phyloP scores from a whole-genome alignment of 257 asterid genomes.

The Rubia yunnanensis region DNA sequence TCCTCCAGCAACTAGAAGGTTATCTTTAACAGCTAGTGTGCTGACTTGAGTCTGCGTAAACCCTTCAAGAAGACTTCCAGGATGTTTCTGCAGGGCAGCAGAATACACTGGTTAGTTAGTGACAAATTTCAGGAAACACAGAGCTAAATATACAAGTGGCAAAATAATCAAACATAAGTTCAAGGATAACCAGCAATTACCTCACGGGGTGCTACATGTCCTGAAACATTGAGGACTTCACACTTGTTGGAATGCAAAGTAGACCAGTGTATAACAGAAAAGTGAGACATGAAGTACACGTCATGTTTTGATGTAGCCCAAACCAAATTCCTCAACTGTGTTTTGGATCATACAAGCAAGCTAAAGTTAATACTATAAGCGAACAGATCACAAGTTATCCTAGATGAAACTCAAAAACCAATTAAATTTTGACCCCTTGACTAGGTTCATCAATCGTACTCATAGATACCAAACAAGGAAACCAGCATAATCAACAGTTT shows the following conservation, averaged over 20 bases:
- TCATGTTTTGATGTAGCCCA: conserved; percentile 93
- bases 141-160: too few species aligned
- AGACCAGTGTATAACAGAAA: conserved; percentile 85
- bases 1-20: conserved; percentile 90
- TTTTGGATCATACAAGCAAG: conserved; percentile 4
- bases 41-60: conserved; percentile 92
- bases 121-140: background rate
- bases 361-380: background rate
- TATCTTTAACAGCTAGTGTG: conserved; percentile 85
- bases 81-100: conserved; percentile 60
- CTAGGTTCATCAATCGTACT: background rate
- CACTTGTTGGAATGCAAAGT: conserved; percentile 48
- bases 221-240: conserved; percentile 78
- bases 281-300: conserved; percentile 79
- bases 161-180: background rate
- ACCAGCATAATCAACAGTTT: background rate
- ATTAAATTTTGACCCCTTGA: background rate
- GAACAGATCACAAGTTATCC: background rate
- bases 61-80: conserved; percentile 89
- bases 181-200: conserved; percentile 25
- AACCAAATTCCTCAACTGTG: conserved; percentile 84
- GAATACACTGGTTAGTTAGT: background rate
- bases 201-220: conserved; percentile 81
- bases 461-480: background rate
- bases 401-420: background rate